Percentiles rank a stretch among this genome's conserved stretches.
Conservation (phyloP, 495 filamentous ascomycete genomes). For the Talaromyces liani region DNA sequence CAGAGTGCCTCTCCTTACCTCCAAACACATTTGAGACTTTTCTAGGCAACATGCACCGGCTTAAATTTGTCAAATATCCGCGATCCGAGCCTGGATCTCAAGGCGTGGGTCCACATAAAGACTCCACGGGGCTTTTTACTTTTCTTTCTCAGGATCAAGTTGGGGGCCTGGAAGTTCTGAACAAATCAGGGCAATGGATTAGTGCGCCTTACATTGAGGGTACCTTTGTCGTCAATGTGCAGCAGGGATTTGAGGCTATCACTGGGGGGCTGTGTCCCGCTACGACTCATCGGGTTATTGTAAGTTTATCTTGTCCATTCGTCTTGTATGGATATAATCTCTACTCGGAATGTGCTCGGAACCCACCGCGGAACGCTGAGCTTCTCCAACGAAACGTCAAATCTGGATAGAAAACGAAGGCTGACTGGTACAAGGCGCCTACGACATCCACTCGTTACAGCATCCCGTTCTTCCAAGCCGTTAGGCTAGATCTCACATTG, state of each 20-base stretch:
- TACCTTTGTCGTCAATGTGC: constrained; percentile 80
- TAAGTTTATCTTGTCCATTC: constrained; percentile 12
- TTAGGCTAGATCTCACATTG: constrained; percentile 75
- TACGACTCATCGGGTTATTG: constrained; percentile 76
- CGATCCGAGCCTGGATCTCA: constrained; percentile 34
- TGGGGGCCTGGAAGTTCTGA: constrained; percentile 80
- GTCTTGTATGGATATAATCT: not conserved
- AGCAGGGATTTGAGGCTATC: constrained; percentile 84
- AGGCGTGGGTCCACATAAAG: constrained; percentile 91
- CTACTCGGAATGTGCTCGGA: not conserved
- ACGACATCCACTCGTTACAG: constrained; percentile 56
- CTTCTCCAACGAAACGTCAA: not conserved
- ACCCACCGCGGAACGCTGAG: not conserved
- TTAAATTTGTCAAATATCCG: constrained; percentile 87
- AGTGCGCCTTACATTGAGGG: constrained; percentile 41
- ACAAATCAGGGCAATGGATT: constrained; percentile 75
- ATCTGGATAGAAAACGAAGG: constrained; percentile 20
- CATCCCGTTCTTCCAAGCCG: constrained; percentile 93
- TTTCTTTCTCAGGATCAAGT: constrained; percentile 77
- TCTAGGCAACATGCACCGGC: constrained; percentile 68
- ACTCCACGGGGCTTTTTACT: constrained; percentile 80
- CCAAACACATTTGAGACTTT: constrained; percentile 68
- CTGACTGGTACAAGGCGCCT: constrained; percentile 20
- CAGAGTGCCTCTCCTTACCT: constrained; percentile 75
- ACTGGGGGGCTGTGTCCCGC: constrained; percentile 83